Conservation (phyloP, 192 early-diverging fungal species). For the Coemansia sp. region DNA sequence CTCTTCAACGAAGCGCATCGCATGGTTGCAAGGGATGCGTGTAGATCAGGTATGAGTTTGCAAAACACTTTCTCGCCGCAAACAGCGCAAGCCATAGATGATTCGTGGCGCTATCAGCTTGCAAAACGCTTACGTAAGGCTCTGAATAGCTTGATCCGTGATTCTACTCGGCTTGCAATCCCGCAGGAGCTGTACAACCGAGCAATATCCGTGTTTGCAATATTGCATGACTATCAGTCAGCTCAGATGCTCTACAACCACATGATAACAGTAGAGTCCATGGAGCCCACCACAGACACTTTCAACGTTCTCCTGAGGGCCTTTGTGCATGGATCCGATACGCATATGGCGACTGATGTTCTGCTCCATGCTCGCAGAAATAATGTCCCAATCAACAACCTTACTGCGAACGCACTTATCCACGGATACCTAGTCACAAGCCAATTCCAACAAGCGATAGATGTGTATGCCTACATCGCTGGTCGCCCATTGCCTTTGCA, state of each 20-base stretch:
- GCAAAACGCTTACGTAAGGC: conserved; percentile 2
- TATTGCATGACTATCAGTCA: conserved; percentile 18
- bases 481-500: conserved; percentile 38
- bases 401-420: conserved; percentile 29
- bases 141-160: conserved; percentile 7
- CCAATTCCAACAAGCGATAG: conserved; percentile 15
- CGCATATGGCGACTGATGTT: conserved; percentile 8
- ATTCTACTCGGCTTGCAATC: neutral
- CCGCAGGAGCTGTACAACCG: conserved; percentile 38
- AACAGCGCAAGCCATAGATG: neutral
- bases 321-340: conserved; percentile 24
- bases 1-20: conserved; percentile 15
- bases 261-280: conserved; percentile 13
- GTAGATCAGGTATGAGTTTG: neutral
- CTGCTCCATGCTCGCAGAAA: conserved; percentile 12
- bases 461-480: conserved; percentile 31
- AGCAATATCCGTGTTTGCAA: conserved; percentile 35
- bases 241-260: conserved; percentile 36
- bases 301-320: conserved; percentile 32
- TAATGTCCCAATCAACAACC: conserved; percentile 13
- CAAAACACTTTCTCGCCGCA: neutral
- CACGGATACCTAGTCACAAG: conserved; percentile 19
- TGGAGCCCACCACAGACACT: conserved; percentile 36
- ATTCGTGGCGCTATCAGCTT: neutral
- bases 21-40: conserved; percentile 11